Conservation (phyloP, 495 filamentous ascomycete species). For the Penicillium subrubescens region DNA sequence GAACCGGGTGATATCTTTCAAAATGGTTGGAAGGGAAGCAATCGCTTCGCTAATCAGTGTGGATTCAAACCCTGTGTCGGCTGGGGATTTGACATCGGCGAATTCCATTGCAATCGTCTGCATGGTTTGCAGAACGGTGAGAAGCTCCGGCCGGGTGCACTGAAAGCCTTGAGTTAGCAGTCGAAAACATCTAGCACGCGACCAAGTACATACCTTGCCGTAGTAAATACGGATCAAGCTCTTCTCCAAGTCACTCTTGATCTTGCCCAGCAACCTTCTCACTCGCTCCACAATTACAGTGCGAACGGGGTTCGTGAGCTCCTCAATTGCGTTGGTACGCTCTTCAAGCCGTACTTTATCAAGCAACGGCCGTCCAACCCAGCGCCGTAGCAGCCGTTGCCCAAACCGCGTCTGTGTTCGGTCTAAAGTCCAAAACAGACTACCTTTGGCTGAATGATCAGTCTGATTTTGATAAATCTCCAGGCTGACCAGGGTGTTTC, state of each 20-base stretch:
- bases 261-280: conserved; percentile 65
- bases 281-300: conserved; percentile 72
- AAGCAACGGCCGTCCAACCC: conserved; percentile 91
- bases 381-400: conserved; percentile 83
- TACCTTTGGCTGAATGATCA: conserved; percentile 82
- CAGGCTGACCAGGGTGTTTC: conserved; percentile 89
- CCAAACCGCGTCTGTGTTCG: conserved; percentile 91
- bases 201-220: conserved; percentile 58
- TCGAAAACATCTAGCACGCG: neutral
- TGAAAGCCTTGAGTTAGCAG: conserved; percentile 37
- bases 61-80: conserved; percentile 75
- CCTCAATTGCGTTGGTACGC: conserved; percentile 85
- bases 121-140: conserved; percentile 81
- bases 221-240: conserved; percentile 96
- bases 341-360: conserved; percentile 77
- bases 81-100: conserved; percentile 59
- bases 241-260: conserved; percentile 84
- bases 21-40: conserved; percentile 73
- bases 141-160: conserved; percentile 87
- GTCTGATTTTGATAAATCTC: conserved; percentile 97
- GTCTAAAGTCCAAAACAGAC: conserved; percentile 93
- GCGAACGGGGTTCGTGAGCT: conserved; percentile 70
- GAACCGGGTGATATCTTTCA: conserved; percentile 65
- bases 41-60: conserved; percentile 71
- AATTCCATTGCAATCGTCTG: conserved; percentile 79